Percentiles rank a stretch among this genome's conserved stretches.
phyloP scores from a whole-genome alignment of 495 filamentous ascomycete species.

The Jackrogersella minutella region DNA sequence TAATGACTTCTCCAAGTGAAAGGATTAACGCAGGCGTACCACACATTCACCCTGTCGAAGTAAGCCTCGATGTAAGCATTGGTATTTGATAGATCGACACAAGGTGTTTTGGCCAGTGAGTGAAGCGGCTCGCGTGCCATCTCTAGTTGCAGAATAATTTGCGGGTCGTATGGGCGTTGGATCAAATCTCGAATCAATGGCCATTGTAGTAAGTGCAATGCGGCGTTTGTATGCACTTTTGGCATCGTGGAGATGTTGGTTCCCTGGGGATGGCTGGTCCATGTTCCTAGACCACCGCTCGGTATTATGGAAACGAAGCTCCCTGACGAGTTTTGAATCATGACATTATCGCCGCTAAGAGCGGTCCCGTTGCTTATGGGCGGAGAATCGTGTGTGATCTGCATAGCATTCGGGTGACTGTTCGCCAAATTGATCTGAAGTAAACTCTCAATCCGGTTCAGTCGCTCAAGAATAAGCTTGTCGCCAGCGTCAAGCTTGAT shows the following conservation, averaged over 20 bases:
- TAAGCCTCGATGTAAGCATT: constrained; percentile 76
- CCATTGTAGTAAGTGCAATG: constrained; percentile 80
- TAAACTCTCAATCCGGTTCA: constrained; percentile 77
- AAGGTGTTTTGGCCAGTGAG: constrained; percentile 65
- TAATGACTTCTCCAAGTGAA: constrained; percentile 83
- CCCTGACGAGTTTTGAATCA: constrained; percentile 52
- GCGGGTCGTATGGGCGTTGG: constrained; percentile 76
- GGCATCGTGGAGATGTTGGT: constrained; percentile 86
- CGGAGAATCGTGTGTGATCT: constrained; percentile 64
- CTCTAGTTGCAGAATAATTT: constrained; percentile 81
- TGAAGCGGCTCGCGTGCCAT: constrained; percentile 78
- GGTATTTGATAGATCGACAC: constrained; percentile 78
- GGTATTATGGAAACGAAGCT: constrained; percentile 66
- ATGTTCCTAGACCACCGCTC: constrained; percentile 74
- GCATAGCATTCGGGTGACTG: constrained; percentile 55
- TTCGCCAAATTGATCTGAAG: constrained; percentile 70
- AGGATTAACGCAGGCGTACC: constrained; percentile 87
- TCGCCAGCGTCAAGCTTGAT: constrained; percentile 89
- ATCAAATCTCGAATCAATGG: constrained; percentile 80
- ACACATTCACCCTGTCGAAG: constrained; percentile 81
- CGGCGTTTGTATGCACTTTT: constrained; percentile 80
- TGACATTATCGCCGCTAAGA: constrained; percentile 69
- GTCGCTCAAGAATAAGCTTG: constrained; percentile 80
- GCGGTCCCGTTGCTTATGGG: constrained; percentile 75
- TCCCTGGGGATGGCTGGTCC: constrained; percentile 63